phyloP scores from a whole-genome alignment of 805 yeast genomes.

The Candida maris region DNA sequence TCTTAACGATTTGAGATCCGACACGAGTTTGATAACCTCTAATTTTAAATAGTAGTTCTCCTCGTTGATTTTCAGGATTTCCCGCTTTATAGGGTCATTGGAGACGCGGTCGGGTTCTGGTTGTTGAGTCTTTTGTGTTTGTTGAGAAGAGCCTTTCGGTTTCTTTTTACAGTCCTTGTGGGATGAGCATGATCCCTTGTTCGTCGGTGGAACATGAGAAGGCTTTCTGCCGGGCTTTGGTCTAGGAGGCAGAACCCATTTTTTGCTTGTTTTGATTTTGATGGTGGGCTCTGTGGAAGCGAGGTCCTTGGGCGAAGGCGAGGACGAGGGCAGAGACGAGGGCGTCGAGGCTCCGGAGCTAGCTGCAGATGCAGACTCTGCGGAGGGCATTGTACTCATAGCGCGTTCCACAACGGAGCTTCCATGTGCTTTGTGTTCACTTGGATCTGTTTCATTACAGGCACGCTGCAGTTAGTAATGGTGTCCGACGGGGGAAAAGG shows the following conservation, averaged over 20 bases:
- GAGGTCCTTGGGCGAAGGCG: slow-evolving; percentile 9
- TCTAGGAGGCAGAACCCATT: slow-evolving; percentile 83
- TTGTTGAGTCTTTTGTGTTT: slow-evolving; percentile 1
- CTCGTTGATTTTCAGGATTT: slow-evolving; percentile 40
- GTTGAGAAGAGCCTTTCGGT: slow-evolving; percentile 2
- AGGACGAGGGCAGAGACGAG: slow-evolving; percentile 10
- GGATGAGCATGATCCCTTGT: slow-evolving; percentile 6
- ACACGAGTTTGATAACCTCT: slow-evolving; percentile 42
- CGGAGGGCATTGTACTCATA: neutral
- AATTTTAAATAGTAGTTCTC: slow-evolving; percentile 42
- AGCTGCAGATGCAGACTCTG: neutral
- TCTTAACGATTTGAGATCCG: slow-evolving; percentile 38
- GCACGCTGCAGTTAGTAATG: no score
- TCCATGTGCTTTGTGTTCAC: no score
- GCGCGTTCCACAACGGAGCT: neutral
- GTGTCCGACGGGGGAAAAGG: no score
- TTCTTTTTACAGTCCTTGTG: slow-evolving; percentile 12
- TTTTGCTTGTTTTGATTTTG: slow-evolving; percentile 59
- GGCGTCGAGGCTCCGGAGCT: slow-evolving; percentile 11
- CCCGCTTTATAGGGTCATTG: slow-evolving; percentile 35
- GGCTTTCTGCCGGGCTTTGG: slow-evolving; percentile 72
- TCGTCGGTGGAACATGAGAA: slow-evolving; percentile 13
- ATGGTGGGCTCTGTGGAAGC: slow-evolving; percentile 14
- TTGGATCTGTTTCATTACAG: no score
- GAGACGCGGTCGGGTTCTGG: slow-evolving; percentile 10